Conservation (phyloP, 805 yeast species). For the Ogataea minuta region DNA sequence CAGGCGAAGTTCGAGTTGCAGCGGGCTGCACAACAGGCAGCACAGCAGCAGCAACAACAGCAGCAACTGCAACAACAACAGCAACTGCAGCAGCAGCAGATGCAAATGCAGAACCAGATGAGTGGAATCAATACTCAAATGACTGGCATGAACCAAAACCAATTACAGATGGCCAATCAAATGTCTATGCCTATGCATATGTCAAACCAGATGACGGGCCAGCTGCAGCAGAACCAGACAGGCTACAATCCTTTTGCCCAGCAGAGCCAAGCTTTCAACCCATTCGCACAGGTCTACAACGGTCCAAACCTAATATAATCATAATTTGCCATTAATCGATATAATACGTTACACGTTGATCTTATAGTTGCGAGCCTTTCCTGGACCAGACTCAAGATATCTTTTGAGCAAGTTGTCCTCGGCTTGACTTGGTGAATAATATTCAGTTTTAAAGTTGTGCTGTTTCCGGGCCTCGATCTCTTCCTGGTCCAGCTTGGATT, state of each 20-base stretch:
- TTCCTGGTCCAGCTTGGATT: slow-evolving; percentile 34
- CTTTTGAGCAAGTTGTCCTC: slow-evolving; percentile 28
- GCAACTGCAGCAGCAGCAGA: slow-evolving; percentile 17
- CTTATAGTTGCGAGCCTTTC: slow-evolving; percentile 30
- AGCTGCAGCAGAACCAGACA: slow-evolving; percentile 12
- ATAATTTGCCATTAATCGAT: neutral
- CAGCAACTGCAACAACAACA: slow-evolving; percentile 14
- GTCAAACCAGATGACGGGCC: neutral
- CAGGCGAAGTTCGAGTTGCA: slow-evolving; percentile 24
- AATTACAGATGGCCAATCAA: too few relatives aligned
- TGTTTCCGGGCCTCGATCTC: slow-evolving; percentile 27
- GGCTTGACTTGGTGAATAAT: slow-evolving; percentile 20
- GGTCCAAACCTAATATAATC: slow-evolving; percentile 31
- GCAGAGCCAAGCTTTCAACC: slow-evolving; percentile 7
- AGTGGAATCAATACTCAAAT: neutral
- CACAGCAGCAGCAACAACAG: slow-evolving; percentile 9
- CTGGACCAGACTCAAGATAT: slow-evolving; percentile 29
- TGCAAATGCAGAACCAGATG: slow-evolving; percentile 7
- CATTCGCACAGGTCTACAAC: slow-evolving; percentile 22
- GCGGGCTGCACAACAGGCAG: slow-evolving; percentile 18
- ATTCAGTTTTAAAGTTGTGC: slow-evolving; percentile 30
- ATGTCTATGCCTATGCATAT: slow-evolving; percentile 1
- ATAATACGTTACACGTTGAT: slow-evolving; percentile 5
- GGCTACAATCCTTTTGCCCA: slow-evolving; percentile 15
- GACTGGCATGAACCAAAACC: neutral